These are phyloP conservation scores for Ogataea pignaliae DNA, from an alignment of 805 yeast genomes.

Conservation along the genomic window DNA sequence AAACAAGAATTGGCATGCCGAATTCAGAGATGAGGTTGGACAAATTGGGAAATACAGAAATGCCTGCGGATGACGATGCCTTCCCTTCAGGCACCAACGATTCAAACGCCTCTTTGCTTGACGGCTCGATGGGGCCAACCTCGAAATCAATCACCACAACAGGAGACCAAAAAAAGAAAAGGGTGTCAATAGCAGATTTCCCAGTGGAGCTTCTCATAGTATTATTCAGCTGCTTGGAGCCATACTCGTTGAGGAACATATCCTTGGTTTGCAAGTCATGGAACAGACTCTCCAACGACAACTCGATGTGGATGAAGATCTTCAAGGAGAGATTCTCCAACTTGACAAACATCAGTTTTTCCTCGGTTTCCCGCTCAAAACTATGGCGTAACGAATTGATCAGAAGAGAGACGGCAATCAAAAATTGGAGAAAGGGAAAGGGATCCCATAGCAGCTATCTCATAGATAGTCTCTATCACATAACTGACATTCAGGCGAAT, in stretches of 20 bases:
- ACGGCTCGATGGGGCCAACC: too few relatives aligned
- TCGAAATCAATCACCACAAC: too few relatives aligned
- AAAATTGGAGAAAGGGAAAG: conserved; percentile 36
- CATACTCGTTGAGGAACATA: conserved; percentile 35
- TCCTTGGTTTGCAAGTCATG: conserved; percentile 46
- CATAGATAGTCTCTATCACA: conserved; percentile 13
- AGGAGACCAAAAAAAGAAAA: background rate
- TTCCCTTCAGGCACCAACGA: too few relatives aligned
- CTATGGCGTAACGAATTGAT: conserved; percentile 46
- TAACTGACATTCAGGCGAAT: conserved; percentile 26
- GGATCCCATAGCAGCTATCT: conserved; percentile 20
- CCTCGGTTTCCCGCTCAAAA: conserved; percentile 40
- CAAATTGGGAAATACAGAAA: too few relatives aligned
- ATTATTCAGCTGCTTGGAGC: conserved; percentile 43
- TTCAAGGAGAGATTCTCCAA: conserved; percentile 38
- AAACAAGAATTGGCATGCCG: too few relatives aligned
- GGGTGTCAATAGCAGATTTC: conserved; percentile 23
- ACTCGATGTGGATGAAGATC: conserved; percentile 44
- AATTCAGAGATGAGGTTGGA: too few relatives aligned
- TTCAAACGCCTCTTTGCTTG: too few relatives aligned
- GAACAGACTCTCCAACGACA: conserved; percentile 41
- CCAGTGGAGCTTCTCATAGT: conserved; percentile 44
- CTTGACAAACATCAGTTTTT: conserved; percentile 28
- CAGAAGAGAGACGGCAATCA: conserved; percentile 31
- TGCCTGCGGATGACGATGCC: too few relatives aligned